Base-by-base conservation (phyloP, 139 green algal species). In the Penium margaritaceum region DNA sequence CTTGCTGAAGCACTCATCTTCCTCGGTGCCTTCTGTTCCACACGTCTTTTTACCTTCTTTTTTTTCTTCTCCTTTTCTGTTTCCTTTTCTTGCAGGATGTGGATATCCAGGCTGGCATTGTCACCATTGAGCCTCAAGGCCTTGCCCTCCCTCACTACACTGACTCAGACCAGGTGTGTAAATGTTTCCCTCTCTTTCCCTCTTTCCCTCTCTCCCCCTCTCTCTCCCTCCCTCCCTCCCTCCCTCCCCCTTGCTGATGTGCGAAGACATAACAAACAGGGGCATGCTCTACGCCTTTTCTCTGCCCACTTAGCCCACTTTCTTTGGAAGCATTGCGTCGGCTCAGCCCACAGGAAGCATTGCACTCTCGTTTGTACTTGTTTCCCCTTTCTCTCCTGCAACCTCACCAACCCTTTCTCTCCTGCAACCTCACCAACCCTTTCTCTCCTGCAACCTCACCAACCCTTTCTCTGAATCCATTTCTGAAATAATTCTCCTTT, bases 81-180 rank as follows among this genome's bases (percentile, higher is more conserved):
- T 70, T 33, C 44, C 51, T 43, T 5, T 5, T 3, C 6, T 67
- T 21, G 21, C 35, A 74, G 67, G 67, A 74, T 38, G 43, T 39
- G 33, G 33, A 63, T 30, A 27, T 74, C 19, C 34, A 35, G 7
- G 66, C 66, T 2, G 66, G 34, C 21, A 9, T 74, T 6, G 38
- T 74, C 14, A 62, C 38, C 39, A 35, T 74, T 19, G 66, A 74
- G 66, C 35, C 34, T 24, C 37, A 51, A 14, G 33, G 24, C 53
- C n/a, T 74, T 6, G 37, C 66, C 30, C 66, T 74, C 14, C 66
- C 66, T 6, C 29, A 74, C 32, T 74, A 74, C 39, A 74, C 66
- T n/a, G 66, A 46, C 30, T 70, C 62, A 9, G n/a, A 27, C 1
- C 38, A 47, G 32, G 30, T 71, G 15, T 14, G 27, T 30, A n/a